Base-by-base conservation (phyloP, 1,284 basidiomycete genomes). In the Cryptococcus deneoformans region DNA sequence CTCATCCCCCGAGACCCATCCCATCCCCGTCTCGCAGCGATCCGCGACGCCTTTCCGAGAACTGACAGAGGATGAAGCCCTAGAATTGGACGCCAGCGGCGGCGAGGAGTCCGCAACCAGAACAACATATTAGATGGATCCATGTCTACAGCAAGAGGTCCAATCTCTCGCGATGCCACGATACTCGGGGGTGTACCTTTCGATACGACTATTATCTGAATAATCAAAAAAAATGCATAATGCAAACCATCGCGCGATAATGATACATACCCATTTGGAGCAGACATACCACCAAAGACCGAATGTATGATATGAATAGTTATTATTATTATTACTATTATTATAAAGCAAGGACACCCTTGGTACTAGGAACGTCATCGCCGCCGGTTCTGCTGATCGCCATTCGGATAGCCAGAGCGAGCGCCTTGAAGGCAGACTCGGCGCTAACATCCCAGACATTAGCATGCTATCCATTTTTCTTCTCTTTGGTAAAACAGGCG, bases 401-500 rank as follows among this genome's bases (percentile, higher is more conserved):
- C 78, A 97, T 87, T 64, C 89, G 87, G 69, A 99, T 93, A 4
- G 96, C 96, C 16, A 99, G 81, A 0, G 95, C 96, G 34, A 98
- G 79, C 0, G 95, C 95, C 79, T 99, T 99, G 85, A 99, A 99
- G 6, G 94, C 92, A 5, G 93, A 92, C 78, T 99, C 96, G 38
- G 93, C 86, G 59, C 95, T 93, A 68, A 14, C 16, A 35, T 52
- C 11, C 12, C 20, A 16, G n/a, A 38, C 49, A n/a, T 45, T 54
- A 56, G 56, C 56, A 12, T 9, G 16, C 10, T 29, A 16, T 34
- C 9, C 3, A 47, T n/a, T 8, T 44, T 8, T n/a, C 43, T 44
- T n/a, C 29, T 29, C 5, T 29, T 42, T 7, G 2, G n/a, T 42
- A 12, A 37, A 39, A 6, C 29, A 34, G 20, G 39, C 1, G 6